Conservation (phyloP, 805 yeast species). For the Ogataea neopini region DNA sequence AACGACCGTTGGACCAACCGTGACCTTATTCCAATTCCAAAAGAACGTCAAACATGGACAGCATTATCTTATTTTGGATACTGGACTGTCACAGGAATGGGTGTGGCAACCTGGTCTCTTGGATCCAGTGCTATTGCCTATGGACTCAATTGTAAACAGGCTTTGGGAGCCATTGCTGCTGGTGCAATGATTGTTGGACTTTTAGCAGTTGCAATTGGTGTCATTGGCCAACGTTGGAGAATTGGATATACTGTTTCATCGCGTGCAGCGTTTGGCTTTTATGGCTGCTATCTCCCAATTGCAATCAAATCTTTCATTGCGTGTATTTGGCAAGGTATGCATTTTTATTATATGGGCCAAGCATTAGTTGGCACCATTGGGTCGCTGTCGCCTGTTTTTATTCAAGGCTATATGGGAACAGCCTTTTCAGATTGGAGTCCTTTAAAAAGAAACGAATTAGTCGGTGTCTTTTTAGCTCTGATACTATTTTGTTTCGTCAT, state of each 20-base stretch:
- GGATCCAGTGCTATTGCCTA: slow-evolving; percentile 23
- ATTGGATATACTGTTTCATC: slow-evolving; percentile 49
- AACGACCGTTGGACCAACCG: slow-evolving; percentile 37
- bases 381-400: slow-evolving; percentile 39
- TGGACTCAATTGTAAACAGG: slow-evolving; percentile 35
- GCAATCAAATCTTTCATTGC: slow-evolving; percentile 44
- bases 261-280: slow-evolving; percentile 47
- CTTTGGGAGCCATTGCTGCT: slow-evolving; percentile 44
- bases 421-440: slow-evolving; percentile 30
- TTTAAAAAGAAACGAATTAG: slow-evolving; percentile 42
- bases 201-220: slow-evolving; percentile 49
- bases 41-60: slow-evolving; percentile 49
- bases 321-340: slow-evolving; percentile 48
- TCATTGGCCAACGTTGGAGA: slow-evolving; percentile 52
- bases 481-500: slow-evolving; percentile 44
- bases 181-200: slow-evolving; percentile 47
- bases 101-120: slow-evolving; percentile 24
- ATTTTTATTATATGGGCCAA: slow-evolving; percentile 48
- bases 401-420: slow-evolving; percentile 29
- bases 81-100: slow-evolving; percentile 40
- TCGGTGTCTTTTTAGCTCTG: slow-evolving; percentile 36
- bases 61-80: slow-evolving; percentile 42
- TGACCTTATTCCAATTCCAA: slow-evolving; percentile 48
- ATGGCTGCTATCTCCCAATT: slow-evolving; percentile 46
- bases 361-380: slow-evolving; percentile 42